Percentiles rank a stretch among this genome's conserved stretches.
phyloP scores from a whole-genome alignment of 2,329 filamentous ascomycete species.

The Ophiocordyceps polyrhachis-furcata region DNA sequence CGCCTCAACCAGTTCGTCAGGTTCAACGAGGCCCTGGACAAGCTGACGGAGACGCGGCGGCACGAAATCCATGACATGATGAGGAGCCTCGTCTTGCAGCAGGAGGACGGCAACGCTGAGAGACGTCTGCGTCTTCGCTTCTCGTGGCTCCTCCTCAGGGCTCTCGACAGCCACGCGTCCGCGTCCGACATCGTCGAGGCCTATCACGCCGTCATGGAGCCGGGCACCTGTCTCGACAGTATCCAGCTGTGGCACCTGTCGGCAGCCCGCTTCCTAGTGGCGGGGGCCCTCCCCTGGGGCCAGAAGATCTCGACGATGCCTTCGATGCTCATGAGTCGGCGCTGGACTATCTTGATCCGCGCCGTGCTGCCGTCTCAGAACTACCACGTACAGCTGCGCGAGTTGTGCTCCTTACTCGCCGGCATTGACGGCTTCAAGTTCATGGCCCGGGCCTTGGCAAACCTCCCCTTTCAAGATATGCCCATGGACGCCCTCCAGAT shows the following conservation, averaged over 20 bases:
- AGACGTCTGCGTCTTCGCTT: conserved; percentile 3
- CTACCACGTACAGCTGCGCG: conserved; percentile 1
- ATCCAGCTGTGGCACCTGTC: conserved; percentile 8
- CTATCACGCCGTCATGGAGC: conserved; percentile 1
- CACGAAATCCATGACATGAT: conserved; percentile 3
- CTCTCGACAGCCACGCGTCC: conserved; percentile 4
- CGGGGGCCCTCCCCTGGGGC: conserved; percentile 1
- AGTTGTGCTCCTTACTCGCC: conserved; percentile 4
- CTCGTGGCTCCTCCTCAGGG: conserved; percentile 8
- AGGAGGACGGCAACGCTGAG: conserved; percentile 3
- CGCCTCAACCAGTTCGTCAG: neutral
- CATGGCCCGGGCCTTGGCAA: conserved; percentile 2
- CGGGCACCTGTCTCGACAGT: conserved; percentile 1
- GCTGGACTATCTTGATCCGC: conserved; percentile 6
- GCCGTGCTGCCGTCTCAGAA: conserved; percentile 1
- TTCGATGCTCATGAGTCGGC: conserved; percentile 2
- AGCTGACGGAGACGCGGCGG: conserved; percentile 2
- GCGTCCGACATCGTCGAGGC: conserved; percentile 4
- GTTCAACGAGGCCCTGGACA: conserved; percentile 5
- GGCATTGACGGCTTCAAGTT: conserved; percentile 4
- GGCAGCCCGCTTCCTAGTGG: conserved; percentile 3
- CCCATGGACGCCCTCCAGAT: conserved; percentile 2
- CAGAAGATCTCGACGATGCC: neutral
- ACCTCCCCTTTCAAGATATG: conserved; percentile 1
- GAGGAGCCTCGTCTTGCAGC: conserved; percentile 1